These are phyloP conservation scores for Metarhizium sp. DNA, from an alignment of 2,329 filamentous ascomycete species.

Conservation along the genomic window DNA sequence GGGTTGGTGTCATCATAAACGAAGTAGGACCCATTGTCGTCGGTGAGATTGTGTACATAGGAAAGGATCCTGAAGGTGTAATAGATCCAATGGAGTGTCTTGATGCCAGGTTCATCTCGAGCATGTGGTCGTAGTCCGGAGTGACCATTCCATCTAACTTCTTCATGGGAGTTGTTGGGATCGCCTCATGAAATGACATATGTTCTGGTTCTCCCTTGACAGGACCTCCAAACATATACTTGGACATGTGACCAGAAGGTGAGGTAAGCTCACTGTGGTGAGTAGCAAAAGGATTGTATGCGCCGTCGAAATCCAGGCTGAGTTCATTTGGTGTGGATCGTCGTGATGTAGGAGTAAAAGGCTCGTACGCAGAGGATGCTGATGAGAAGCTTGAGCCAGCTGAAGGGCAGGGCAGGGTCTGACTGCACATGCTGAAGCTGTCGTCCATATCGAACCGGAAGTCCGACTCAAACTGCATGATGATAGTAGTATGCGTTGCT, in stretches of 20 bases:
- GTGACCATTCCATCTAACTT: constrained; percentile 23
- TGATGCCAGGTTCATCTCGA: constrained; percentile 26
- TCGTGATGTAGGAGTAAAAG: constrained; percentile 35
- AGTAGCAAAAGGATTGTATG: constrained; percentile 16
- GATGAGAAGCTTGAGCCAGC: constrained; percentile 29
- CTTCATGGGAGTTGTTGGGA: constrained; percentile 27
- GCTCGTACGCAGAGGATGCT: constrained; percentile 30
- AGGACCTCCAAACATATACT: constrained; percentile 23
- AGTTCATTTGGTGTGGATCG: constrained; percentile 32
- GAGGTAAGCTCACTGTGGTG: constrained; percentile 26
- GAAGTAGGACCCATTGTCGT: constrained; percentile 21
- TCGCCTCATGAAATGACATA: constrained; percentile 19
- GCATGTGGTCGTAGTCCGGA: constrained; percentile 29
- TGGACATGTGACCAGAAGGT: constrained; percentile 22
- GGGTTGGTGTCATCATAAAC: constrained; percentile 31
- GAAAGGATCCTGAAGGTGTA: constrained; percentile 26
- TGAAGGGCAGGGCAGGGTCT: constrained; percentile 26
- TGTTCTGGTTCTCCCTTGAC: constrained; percentile 26
- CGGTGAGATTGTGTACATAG: constrained; percentile 26
- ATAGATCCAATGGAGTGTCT: constrained; percentile 26
- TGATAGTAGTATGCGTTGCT: constrained; percentile 7
- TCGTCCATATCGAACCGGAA: constrained; percentile 31
- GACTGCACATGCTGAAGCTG: constrained; percentile 27
- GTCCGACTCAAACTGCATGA: constrained; percentile 29
- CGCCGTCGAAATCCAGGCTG: constrained; percentile 27